Conservation (phyloP, 2,329 filamentous ascomycete species). For the Penicillium thymicola region DNA sequence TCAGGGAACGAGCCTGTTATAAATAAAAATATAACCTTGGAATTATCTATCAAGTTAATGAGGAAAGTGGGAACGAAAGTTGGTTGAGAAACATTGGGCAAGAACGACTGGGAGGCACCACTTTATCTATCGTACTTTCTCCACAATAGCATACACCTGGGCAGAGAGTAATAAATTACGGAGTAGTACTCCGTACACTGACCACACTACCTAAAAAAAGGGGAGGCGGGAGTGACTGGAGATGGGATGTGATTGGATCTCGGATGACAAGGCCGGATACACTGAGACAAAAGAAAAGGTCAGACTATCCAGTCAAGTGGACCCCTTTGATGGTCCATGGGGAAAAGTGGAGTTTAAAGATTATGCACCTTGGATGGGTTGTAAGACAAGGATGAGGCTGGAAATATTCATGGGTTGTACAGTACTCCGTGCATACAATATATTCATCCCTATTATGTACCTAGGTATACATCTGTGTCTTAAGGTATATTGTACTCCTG, state of each 20-base stretch:
- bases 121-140: not conserved
- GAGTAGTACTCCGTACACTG: too few relatives aligned
- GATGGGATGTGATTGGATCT: not conserved
- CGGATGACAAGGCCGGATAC: not conserved
- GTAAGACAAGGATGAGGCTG: not conserved
- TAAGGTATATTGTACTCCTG: too few relatives aligned
- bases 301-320: conserved; percentile 2
- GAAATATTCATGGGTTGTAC: not conserved
- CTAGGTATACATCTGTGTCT: too few relatives aligned
- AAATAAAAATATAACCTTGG: not conserved
- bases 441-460: too few relatives aligned
- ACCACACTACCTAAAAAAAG: conserved; percentile 2
- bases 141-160: not conserved
- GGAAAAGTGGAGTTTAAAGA: not conserved
- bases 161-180: too few relatives aligned
- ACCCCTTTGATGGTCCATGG: not conserved
- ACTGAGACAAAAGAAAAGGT: conserved; percentile 2
- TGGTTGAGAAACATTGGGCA: not conserved
- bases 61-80: conserved; percentile 15
- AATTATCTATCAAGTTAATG: not conserved
- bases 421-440: too few relatives aligned
- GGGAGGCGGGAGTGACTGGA: conserved; percentile 6
- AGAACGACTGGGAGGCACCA: not conserved
- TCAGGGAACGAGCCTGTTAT: not conserved
- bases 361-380: not conserved